Evolutionary conservation across 768 basidiomycete species (phyloP), one percentile per base, ranked within the genome.

Genomic region (Suillus alpinus): DNA sequence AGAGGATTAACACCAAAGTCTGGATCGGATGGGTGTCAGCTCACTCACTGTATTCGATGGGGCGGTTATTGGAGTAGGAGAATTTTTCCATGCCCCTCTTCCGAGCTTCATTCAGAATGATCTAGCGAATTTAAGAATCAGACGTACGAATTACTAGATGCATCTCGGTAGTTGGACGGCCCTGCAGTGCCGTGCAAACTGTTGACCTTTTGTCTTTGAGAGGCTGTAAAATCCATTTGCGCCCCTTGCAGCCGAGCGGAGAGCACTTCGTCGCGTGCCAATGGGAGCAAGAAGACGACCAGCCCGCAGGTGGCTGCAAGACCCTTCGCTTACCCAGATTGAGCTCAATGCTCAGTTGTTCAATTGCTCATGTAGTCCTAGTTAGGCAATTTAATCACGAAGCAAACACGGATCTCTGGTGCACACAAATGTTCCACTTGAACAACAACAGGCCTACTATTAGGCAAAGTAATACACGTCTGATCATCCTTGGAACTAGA

Each of bases 101-200:
- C 63, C 26, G 23, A 39, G 53, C 37, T 26, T 26, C 37, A 18
- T 31, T 62, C 37, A 52, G 40, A 26, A 57, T 67, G 60, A 64
- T 37, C 36, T 32, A 47, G n/a, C 34, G 23, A 56, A 53, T 32
- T 50, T 34, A 36, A 44, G 36, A 63, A 43, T 10, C 46, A 23
- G 58, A 26, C n/a, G 46, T 60, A 69, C 73, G 18, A 9, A 56
- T 50, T 59, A 49, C 47, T 29, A 14, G 74, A 73, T 49, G 72
- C 75, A 47, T 74, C 73, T 66, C 73, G 75, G 52, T 62, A 50
- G 65, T 69, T 71, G 55, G 55, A 50, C 59, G 68, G 65, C 3
- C 39, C 58, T 40, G 61, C 12, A 36, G 51, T 26, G 40, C 61
- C 67, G 49, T 66, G 62, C 13, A 61, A 55, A 58, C 60, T 46